Percentiles rank a stretch among this genome's conserved stretches.
phyloP scores from a whole-genome alignment of 257 asterid genomes.

The Solanum clarkiae region DNA sequence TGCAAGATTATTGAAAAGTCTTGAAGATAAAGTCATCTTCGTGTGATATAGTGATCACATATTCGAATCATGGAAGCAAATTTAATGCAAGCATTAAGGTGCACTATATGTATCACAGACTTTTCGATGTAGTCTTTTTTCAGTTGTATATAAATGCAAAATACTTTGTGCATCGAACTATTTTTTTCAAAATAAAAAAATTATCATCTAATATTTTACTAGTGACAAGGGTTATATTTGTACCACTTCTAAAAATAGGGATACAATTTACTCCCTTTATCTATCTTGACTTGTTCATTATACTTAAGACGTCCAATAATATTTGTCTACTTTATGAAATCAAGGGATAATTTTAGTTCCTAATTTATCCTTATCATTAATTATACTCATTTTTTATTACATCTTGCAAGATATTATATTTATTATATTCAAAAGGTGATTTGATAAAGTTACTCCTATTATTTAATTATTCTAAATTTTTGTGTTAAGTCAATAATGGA shows the following conservation, averaged over 20 bases:
- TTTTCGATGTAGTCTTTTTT: fast-evolving
- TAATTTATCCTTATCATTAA: too few relatives aligned
- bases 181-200: background rate
- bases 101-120: fast-evolving
- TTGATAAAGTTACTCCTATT: too few relatives aligned
- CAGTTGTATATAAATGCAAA: fast-evolving
- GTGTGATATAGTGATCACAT: fast-evolving
- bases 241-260: background rate
- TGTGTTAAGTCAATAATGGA: too few relatives aligned
- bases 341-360: too few relatives aligned
- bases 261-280: background rate
- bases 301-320: too few relatives aligned
- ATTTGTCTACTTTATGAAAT: too few relatives aligned
- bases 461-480: too few relatives aligned
- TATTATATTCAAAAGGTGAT: too few relatives aligned
- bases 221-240: background rate
- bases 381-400: too few relatives aligned
- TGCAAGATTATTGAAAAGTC: background rate
- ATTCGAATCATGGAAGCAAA: background rate
- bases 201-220: background rate
- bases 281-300: too few relatives aligned
- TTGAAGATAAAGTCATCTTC: background rate
- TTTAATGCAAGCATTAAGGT: background rate
- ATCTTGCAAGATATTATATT: too few relatives aligned
- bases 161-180: background rate